Base-by-base conservation (phyloP, 2,329 filamentous ascomycete species). In the Mycosphaerella sp. region DNA sequence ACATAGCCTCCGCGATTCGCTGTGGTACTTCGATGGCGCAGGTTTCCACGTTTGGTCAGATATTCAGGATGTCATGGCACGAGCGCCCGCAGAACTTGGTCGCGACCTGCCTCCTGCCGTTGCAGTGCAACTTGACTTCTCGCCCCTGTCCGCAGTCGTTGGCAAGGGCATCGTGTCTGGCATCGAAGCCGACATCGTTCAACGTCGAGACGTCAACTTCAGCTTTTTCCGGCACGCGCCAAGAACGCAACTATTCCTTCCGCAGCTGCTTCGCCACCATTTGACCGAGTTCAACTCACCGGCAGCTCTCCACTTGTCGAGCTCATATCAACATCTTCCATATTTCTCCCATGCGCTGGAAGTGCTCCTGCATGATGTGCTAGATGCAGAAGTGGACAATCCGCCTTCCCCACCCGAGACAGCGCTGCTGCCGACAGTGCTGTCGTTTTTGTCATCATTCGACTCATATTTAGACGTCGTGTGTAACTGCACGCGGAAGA, bases 401-500 rank as follows among this genome's bases (percentile, higher is more conserved):
- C 68, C 70, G 50, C 71, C 71, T 4, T 53, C 55, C 1, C 66
- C 70, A 6, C 68, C 71, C 10, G 72, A 74, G 60, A 71, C 72
- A 43, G 75, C 75, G 13, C 67, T 79, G 4, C 62, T 79, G 10
- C 76, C 76, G 8, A 73, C 70, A 35, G 73, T 78, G 2, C 65
- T 79, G n/a, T 75, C 74, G 0, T 79, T 79, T 58, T 66, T 79
- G 14, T 75, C 73, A 6, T 74, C 72, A 1, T 78, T 78, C 61
- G 85, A 84, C 50, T 82, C 89, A 52, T 98, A 96, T 64, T 82
- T 97, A 13, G 91, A 97, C 63, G 93, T 97, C 52, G 85, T 98
- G 18, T 86, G 98, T 16, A 93, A 95, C 70, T 98, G 93, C 71
- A 96, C 93, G 1, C 85, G 93, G 49, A 98, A 98, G 71, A 98